Conservation (phyloP, 345 rosid genomes). For the Luvunga scandens region DNA sequence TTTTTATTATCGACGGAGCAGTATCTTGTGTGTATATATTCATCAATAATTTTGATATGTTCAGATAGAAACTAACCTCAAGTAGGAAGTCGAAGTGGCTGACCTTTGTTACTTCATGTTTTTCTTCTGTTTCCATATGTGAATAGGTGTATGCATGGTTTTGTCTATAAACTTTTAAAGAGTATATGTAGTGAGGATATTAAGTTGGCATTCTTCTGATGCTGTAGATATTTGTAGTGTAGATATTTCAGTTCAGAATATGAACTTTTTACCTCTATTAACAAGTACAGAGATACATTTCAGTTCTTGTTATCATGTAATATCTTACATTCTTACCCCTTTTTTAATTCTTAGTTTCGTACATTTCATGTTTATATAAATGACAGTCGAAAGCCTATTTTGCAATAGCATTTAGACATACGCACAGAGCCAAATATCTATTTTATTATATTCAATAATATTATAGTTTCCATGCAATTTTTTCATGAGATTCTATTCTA, state of each 20-base stretch:
- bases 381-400: too few relatives aligned
- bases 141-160: neutral
- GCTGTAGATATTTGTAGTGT: neutral
- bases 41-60: neutral
- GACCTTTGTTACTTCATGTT: neutral
- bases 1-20: neutral
- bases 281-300: neutral
- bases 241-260: neutral
- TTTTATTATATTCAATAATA: too few relatives aligned
- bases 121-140: neutral
- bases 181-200: neutral
- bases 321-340: too few relatives aligned
- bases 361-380: too few relatives aligned
- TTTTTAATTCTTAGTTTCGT: neutral
- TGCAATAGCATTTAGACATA: too few relatives aligned
- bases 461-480: too few relatives aligned
- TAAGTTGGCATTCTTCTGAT: neutral
- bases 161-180: neutral
- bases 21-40: neutral
- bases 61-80: slow-evolving; percentile 11
- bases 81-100: neutral
- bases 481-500: too few relatives aligned
- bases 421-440: too few relatives aligned
- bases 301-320: neutral
- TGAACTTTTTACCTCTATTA: neutral